Conservation (phyloP, 495 filamentous ascomycete species). For the Penicillium malachiteum region DNA sequence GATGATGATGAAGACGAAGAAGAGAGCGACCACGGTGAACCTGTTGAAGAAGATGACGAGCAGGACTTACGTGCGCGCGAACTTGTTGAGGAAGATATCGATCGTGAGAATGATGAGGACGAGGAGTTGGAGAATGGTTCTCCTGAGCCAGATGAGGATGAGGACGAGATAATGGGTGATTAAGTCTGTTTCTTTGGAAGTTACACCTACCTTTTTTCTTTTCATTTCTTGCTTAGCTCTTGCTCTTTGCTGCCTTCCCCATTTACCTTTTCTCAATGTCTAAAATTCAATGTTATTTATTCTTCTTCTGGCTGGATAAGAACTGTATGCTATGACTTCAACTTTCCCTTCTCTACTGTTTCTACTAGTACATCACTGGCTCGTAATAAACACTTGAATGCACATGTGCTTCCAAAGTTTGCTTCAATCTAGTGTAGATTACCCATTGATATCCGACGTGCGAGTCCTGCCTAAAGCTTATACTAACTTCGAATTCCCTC, state of each 20-base stretch:
- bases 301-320: constrained; percentile 2
- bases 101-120: constrained; percentile 52
- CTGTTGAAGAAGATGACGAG: constrained; percentile 53
- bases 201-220: constrained; percentile 7
- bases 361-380: neutral
- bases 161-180: constrained; percentile 71
- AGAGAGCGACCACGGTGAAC: constrained; percentile 47
- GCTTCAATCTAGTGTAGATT: too few species aligned
- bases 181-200: constrained; percentile 26
- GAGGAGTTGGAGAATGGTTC: constrained; percentile 35
- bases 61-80: constrained; percentile 63
- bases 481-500: too few species aligned
- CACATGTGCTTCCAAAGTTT: too few species aligned
- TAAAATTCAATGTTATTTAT: constrained; percentile 11
- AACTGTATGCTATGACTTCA: constrained; percentile 8
- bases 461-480: too few species aligned
- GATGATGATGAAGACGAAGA: constrained; percentile 53
- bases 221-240: constrained; percentile 6
- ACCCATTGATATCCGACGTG: too few species aligned
- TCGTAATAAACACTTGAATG: too few species aligned
- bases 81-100: constrained; percentile 57
- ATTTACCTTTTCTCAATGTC: constrained; percentile 6
- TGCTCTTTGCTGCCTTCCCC: too few species aligned
- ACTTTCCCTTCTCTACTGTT: constrained; percentile 12
- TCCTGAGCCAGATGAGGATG: constrained; percentile 61